phyloP scores from a whole-genome alignment of 352 stramenopile species.

The Phytophthora capsici region DNA sequence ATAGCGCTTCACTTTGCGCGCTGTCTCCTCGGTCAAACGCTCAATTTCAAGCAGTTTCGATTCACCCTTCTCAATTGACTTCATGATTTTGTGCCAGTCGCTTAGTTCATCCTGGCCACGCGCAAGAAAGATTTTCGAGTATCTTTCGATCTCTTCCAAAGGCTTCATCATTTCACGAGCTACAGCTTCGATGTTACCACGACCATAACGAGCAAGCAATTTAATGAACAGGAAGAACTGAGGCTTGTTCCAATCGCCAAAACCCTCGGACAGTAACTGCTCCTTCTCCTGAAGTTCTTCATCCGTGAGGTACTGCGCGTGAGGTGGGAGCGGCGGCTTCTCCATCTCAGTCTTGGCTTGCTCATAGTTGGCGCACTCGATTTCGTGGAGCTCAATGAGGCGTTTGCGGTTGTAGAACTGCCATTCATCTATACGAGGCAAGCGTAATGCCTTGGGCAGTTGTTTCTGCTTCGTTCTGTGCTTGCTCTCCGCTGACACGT shows the following conservation, averaged over 20 bases:
- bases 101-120: slow-evolving; percentile 76
- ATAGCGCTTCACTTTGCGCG: slow-evolving; percentile 79
- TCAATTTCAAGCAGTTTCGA: slow-evolving; percentile 89
- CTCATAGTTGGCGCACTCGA: slow-evolving; percentile 84
- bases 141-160: slow-evolving; percentile 75
- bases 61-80: slow-evolving; percentile 90
- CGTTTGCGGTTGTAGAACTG: slow-evolving; percentile 89
- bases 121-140: slow-evolving; percentile 69
- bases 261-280: slow-evolving; percentile 86
- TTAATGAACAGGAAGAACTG: slow-evolving; percentile 90
- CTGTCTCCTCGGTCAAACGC: slow-evolving; percentile 77
- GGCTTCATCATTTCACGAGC: slow-evolving; percentile 87
- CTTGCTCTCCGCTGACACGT: slow-evolving; percentile 53
- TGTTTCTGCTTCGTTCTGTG: slow-evolving; percentile 78
- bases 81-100: slow-evolving; percentile 87
- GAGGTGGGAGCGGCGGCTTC: slow-evolving; percentile 73
- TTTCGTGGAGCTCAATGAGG: slow-evolving; percentile 82
- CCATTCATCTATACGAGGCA: slow-evolving; percentile 89
- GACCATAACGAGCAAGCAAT: slow-evolving; percentile 79
- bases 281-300: slow-evolving; percentile 94
- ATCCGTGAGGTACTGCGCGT: slow-evolving; percentile 81
- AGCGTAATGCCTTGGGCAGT: slow-evolving; percentile 76
- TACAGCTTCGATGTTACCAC: slow-evolving; percentile 76
- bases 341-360: slow-evolving; percentile 77
- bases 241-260: slow-evolving; percentile 89